Base-by-base conservation (phyloP, 371 early-diverging fungal genomes). In the Mortierella sp. region DNA sequence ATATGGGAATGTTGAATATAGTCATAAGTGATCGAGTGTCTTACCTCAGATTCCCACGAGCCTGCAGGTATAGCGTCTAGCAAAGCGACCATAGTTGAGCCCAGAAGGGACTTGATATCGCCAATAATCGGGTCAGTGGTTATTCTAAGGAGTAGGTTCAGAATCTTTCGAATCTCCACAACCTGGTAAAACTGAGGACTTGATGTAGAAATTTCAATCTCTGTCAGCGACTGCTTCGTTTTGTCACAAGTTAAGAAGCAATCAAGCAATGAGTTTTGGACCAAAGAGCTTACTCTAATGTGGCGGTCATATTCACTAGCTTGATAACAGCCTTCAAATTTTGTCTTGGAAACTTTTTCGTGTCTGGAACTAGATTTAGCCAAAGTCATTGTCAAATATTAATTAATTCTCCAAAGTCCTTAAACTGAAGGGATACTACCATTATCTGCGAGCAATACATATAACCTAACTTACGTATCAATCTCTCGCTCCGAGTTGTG, bases 121-220 rank as follows among this genome's bases (percentile, higher is more conserved):
- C 82, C 82, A 67, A 81, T 69, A 33, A 81, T 81, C 10, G 82
- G 82, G 36, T 81, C 82, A 5, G 73, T 81, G 0, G 76, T 76
- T 58, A 81, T 76, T 32, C 76, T 68, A 3, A 81, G 40, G 2
- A 81, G 76, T 16, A 76, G 5, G 24, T 24, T 48, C 21, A 72
- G 59, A 10, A 81, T 69, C 48, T 33, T 76, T 15, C 73, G 72
- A 53, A 81, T 63, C 36, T 72, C 76, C 0, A 21, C 45, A 6
- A 48, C n/a, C 3, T 65, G 36, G 10, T 79, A 79, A 28, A 79
- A 79, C 41, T 62, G 65, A 21, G 80, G 80, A 40, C 77, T 77
- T 43, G 28, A 67, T 9, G 28, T 36, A 40, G 6, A 19, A 53
- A 53, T 53, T 15, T 53, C 53, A 24, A 53, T 19, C 19, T 19